Evolutionary conservation across 169 alveolate species (phyloP).

Genomic region (Cryptosporidium parvum): DNA sequence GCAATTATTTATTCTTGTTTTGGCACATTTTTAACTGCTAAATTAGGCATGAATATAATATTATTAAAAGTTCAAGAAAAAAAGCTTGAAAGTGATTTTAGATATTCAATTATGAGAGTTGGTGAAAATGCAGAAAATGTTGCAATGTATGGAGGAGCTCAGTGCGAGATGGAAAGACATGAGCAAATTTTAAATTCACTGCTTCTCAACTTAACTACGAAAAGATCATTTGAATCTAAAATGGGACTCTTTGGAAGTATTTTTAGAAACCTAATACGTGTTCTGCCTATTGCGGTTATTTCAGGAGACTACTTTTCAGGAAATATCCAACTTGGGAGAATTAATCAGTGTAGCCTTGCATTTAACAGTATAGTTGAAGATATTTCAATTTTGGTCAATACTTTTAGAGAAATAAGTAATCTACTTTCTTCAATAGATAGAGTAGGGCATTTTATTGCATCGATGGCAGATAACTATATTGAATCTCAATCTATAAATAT

Average conservation of each 20-base stretch:
- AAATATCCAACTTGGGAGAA: constrained; percentile 45
- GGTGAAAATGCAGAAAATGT: constrained; percentile 77
- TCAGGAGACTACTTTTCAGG: constrained; percentile 70
- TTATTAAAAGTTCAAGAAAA: constrained; percentile 42
- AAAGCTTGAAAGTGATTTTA: constrained; percentile 72
- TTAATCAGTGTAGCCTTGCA: constrained; percentile 70
- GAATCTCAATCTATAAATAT: constrained; percentile 20
- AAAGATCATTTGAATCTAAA: constrained; percentile 44
- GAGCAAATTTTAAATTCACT: constrained; percentile 9
- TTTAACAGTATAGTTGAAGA: constrained; percentile 64
- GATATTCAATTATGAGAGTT: constrained; percentile 76
- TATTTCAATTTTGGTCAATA: constrained; percentile 62
- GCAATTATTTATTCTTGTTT: constrained; percentile 50
- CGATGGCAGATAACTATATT: constrained; percentile 29
- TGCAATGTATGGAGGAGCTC: constrained; percentile 77
- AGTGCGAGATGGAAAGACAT: constrained; percentile 30
- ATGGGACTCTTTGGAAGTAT: constrained; percentile 61
- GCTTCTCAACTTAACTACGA: neutral
- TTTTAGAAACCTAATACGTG: constrained; percentile 61
- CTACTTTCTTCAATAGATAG: constrained; percentile 64
- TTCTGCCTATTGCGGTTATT: constrained; percentile 64
- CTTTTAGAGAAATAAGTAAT: constrained; percentile 68
- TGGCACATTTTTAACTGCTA: constrained; percentile 65
- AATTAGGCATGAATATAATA: constrained; percentile 37
- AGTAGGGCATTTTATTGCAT: constrained; percentile 66